Conservation (phyloP, 495 filamentous ascomycete species). For the Xylaria flabelliformis region DNA sequence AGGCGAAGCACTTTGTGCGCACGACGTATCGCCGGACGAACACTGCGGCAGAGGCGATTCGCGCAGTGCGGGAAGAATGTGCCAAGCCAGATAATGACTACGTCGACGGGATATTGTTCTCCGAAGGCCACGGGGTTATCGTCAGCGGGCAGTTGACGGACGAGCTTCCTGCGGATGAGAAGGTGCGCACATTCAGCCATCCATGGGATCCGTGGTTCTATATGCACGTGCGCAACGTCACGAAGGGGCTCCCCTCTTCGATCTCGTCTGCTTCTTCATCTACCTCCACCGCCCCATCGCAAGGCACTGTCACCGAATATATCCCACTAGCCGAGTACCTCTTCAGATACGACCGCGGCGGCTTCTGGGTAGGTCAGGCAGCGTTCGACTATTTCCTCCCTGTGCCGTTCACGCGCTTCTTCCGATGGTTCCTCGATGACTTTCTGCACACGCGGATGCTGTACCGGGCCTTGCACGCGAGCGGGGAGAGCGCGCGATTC, state of each 20-base stretch:
- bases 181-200: slow-evolving; percentile 51
- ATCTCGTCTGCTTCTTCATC: slow-evolving; percentile 17
- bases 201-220: slow-evolving; percentile 63
- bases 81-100: slow-evolving; percentile 45
- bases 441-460: slow-evolving; percentile 70
- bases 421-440: slow-evolving; percentile 65
- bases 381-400: slow-evolving; percentile 62
- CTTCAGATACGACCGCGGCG: slow-evolving; percentile 65
- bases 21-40: slow-evolving; percentile 58
- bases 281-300: not conserved
- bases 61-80: slow-evolving; percentile 41
- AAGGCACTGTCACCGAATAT: slow-evolving; percentile 45
- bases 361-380: slow-evolving; percentile 63
- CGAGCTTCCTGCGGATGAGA: slow-evolving; percentile 40
- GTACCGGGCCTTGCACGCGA: slow-evolving; percentile 65
- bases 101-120: slow-evolving; percentile 59
- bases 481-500: slow-evolving; percentile 58
- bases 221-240: slow-evolving; percentile 51
- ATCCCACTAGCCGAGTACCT: slow-evolving; percentile 63
- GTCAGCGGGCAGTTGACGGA: slow-evolving; percentile 59
- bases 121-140: slow-evolving; percentile 56
- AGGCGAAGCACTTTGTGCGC: slow-evolving; percentile 61
- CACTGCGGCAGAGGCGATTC: slow-evolving; percentile 52
- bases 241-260: slow-evolving; percentile 34
- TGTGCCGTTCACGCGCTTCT: slow-evolving; percentile 61